Conservation (phyloP, 139 green algal genomes). For the Volvox reticuliferus region DNA sequence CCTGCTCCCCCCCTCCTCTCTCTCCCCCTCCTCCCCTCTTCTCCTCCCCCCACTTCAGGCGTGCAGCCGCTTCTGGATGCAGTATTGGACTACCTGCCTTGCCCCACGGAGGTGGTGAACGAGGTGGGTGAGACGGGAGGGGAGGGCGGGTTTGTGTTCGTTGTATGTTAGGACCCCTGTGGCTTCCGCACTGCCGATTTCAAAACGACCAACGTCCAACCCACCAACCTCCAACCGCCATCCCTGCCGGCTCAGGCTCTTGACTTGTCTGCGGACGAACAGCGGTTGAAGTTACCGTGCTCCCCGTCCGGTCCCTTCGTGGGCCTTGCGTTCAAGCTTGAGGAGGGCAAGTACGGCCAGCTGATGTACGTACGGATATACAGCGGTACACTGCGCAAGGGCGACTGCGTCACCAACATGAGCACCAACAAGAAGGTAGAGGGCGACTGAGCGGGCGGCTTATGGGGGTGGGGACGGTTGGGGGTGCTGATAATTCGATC, state of each 20-base stretch:
- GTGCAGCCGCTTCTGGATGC: constrained; percentile 91
- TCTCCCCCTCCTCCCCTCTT: neutral
- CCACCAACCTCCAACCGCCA: constrained; percentile 62
- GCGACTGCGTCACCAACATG: constrained; percentile 86
- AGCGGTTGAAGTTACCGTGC: constrained; percentile 72
- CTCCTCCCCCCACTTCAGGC: constrained; percentile 46
- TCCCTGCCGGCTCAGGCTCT: constrained; percentile 77
- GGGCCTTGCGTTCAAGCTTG: constrained; percentile 97
- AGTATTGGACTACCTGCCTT: constrained; percentile 94
- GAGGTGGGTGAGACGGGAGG: constrained; percentile 7
- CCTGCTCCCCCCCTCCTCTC: too few species aligned
- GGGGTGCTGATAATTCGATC: too few species aligned
- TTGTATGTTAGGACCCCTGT: neutral
- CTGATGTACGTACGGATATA: constrained; percentile 98
- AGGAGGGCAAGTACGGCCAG: constrained; percentile 97
- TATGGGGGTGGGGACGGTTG: neutral
- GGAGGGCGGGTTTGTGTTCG: neutral
- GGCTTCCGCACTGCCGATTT: neutral
- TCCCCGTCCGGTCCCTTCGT: constrained; percentile 68
- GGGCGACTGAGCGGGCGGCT: too few species aligned
- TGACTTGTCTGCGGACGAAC: constrained; percentile 79
- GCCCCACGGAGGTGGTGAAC: constrained; percentile 78
- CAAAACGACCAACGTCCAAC: too few species aligned
- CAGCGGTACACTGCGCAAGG: constrained; percentile 87
- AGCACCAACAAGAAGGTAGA: constrained; percentile 77